Percentiles rank a stretch among this genome's conserved stretches.
Conservation (phyloP, 768 basidiomycete genomes). For the Russula brevipes region DNA sequence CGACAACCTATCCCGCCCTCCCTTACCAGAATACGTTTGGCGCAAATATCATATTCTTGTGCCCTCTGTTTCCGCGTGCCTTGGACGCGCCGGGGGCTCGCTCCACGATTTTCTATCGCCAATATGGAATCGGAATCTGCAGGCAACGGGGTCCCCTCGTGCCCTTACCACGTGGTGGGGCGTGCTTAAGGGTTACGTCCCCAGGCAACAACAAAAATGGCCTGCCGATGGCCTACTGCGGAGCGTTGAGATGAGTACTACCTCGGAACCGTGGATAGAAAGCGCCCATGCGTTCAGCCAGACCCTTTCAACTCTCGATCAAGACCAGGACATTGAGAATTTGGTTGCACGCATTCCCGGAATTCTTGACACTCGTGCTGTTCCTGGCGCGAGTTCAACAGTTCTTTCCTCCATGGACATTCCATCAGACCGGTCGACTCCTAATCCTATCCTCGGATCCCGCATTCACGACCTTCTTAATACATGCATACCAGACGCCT, state of each 20-base stretch:
- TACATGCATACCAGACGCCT: not conserved
- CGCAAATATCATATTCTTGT: not conserved
- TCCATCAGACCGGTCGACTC: not conserved
- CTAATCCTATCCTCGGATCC: not conserved
- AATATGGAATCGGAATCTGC: not conserved
- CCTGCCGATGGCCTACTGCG: not conserved
- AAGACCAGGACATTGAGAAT: not conserved
- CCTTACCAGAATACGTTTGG: not conserved
- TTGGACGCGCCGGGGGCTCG: not conserved
- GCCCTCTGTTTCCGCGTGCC: not conserved
- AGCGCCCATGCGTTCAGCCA: not conserved
- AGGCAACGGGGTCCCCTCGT: not conserved
- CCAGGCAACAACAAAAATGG: not conserved
- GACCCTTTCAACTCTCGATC: not conserved
- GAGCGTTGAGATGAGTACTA: not conserved
- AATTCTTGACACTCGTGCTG: not conserved
- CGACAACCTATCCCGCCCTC: not conserved
- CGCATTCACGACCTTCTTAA: not conserved
- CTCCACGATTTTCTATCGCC: not conserved
- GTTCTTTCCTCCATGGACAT: slow-evolving; percentile 8
- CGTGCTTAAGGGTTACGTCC: not conserved
- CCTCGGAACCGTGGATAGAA: not conserved
- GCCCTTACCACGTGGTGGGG: not conserved
- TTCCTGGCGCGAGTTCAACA: not conserved
- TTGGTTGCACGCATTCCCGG: not conserved